Evolutionary conservation across 257 asterid species (phyloP).

Genomic region (Solanum corneliomulleri): DNA sequence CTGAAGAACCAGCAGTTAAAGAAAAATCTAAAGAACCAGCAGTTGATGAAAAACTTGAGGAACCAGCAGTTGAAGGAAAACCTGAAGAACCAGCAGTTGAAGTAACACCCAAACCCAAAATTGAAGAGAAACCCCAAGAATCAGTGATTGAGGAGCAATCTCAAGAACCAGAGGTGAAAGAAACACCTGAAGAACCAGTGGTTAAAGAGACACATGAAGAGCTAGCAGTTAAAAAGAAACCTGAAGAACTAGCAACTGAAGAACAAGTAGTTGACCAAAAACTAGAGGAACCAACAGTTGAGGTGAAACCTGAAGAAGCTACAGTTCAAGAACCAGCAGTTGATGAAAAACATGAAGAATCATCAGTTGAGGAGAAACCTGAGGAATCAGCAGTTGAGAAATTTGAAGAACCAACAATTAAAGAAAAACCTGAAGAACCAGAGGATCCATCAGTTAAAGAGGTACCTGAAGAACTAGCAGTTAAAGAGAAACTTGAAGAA

Average conservation of each 20-base stretch:
- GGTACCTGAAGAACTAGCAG: neutral
- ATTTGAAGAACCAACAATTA: neutral
- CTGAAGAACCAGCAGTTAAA: neutral
- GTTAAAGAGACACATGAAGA: neutral
- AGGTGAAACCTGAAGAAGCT: neutral
- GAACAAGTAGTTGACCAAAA: neutral
- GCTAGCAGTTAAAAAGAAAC: neutral
- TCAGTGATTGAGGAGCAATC: neutral
- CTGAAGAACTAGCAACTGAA: neutral
- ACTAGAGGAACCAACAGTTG: neutral
- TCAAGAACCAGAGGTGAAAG: neutral
- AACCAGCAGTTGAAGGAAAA: neutral
- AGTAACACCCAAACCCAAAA: neutral
- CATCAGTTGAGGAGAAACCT: neutral
- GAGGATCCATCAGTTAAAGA: neutral
- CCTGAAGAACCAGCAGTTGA: neutral
- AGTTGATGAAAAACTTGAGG: neutral
- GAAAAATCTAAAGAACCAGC: neutral
- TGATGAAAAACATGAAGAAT: neutral
- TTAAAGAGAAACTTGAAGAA: neutral
- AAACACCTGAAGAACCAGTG: neutral
- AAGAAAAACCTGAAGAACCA: neutral
- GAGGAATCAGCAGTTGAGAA: neutral
- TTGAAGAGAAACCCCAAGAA: neutral
- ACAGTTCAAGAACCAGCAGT: neutral